A percentile compares a stretch with the other conserved stretches of the same genome.
Conservation (phyloP, 1,284 basidiomycete species). For the Jaminaea rosea region DNA sequence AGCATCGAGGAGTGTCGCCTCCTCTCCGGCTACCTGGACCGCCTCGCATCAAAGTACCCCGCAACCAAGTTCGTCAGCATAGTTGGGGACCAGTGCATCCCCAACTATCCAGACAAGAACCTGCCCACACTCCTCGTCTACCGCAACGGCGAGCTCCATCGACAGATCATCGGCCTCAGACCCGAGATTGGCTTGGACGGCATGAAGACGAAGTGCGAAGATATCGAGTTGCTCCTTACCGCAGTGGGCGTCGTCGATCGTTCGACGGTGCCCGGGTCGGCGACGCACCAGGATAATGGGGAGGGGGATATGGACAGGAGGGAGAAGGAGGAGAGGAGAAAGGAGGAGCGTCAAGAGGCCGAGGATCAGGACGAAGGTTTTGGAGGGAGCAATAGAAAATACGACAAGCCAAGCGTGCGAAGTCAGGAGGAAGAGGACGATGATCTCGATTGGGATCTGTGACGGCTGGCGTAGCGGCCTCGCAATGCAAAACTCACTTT, state of each 20-base stretch:
- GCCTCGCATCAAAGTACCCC: slow-evolving; percentile 71
- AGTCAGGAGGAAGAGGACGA: slow-evolving; percentile 41
- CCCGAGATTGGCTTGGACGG: slow-evolving; percentile 58
- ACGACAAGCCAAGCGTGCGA: slow-evolving; percentile 15
- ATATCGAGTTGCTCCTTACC: slow-evolving; percentile 41
- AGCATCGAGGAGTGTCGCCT: slow-evolving; percentile 57
- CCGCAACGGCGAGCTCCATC: slow-evolving; percentile 74
- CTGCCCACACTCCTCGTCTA: slow-evolving; percentile 89
- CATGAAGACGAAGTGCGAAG: slow-evolving; percentile 66
- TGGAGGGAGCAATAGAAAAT: slow-evolving; percentile 6
- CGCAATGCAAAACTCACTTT: not conserved
- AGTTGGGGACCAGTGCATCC: slow-evolving; percentile 84
- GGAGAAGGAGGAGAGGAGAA: slow-evolving; percentile 9
- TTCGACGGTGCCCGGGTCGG: slow-evolving; percentile 19
- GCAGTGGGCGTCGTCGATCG: slow-evolving; percentile 38
- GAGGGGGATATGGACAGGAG: not conserved
- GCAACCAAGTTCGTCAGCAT: slow-evolving; percentile 93
- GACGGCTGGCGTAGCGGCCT: not conserved
- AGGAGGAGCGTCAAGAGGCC: slow-evolving; percentile 14
- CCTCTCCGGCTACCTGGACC: slow-evolving; percentile 62
- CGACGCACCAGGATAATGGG: slow-evolving; percentile 6
- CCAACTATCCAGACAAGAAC: slow-evolving; percentile 83
- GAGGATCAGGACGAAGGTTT: slow-evolving; percentile 10
- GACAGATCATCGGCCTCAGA: slow-evolving; percentile 66
- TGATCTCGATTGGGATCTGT: slow-evolving; percentile 44